Base-by-base conservation (phyloP, 768 basidiomycete species). In the Leccinum olivaceopallidum region DNA sequence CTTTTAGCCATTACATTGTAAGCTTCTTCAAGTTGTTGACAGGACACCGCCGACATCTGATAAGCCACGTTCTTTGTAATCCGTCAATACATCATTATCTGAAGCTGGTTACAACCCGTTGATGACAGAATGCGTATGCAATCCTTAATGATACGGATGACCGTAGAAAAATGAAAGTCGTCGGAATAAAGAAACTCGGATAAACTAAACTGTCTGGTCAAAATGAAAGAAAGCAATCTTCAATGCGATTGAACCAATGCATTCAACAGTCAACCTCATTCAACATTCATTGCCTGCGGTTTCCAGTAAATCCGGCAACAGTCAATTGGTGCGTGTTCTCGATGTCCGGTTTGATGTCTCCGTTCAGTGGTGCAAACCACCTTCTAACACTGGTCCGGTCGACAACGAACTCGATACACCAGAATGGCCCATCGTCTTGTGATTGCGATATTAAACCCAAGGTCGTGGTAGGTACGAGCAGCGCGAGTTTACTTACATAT, bases 331-430 rank as follows among this genome's bases (percentile, higher is more conserved):
- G 78, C 3, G 82, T 77, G 59, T 80, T 74, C 24, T 70, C 56
- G 1, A 63, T 80, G 66, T 89, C 80, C 3, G 87, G 86, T 69
- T 88, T 89, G 57, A 89, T 80, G 61, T 87, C 85, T 16, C 86
- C 87, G 57, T 87, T 83, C 55, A 85, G 72, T 7, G 87, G 86
- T 1, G 86, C 80, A 67, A 85, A 83, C 68, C 83, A 85, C 69
- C 83, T 85, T 34, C 85, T 81, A 32, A 84, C 67, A 58, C 78
- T 79, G 36, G 32, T 58, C 20, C 28, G 26, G 68, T 51, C 72
- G 52, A 77, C 72, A 8, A 10, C 4, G 60, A 82, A 86, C 52
- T 79, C 70, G 34, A 83, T 85, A 16, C 80, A 80, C 70, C 83
- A 88, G 63, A 79, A 84, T 22, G 85, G 70, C 24, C 83, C 83